Evolutionary conservation across 139 green algal species (phyloP), one percentile per base, ranked within the genome.

Genomic region (Microglena sp.): DNA sequence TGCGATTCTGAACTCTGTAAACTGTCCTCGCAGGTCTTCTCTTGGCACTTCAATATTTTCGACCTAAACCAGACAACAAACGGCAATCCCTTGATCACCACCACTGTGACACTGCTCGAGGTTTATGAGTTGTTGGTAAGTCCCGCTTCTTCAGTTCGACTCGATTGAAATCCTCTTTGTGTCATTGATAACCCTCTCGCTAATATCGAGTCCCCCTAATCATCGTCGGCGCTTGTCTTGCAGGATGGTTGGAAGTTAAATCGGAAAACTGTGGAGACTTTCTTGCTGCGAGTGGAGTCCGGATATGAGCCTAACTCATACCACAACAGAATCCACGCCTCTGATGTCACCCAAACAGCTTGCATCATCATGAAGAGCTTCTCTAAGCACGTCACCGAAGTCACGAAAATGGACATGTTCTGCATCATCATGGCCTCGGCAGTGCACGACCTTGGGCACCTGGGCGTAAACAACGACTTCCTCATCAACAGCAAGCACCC

Each of bases 381-480:
- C 24, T 60, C 45, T 26, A 70, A 72, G 66, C 69, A 77, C 45
- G 46, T 73, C 4, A 28, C 58, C 33, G 60, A 70, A 21, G 60
- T 82, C 53, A 27, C 66, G 28, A 82, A 81, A 59, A 68, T 81
- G 26, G 80, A 86, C 69, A 63, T 64, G 18, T 84, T 86, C 59
- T 71, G 68, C 64, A 67, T 86, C 57, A 80, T 86, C 35, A 57
- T 86, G 28, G 80, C 77, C 0, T 72, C 80, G 2, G 80, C 80
- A 1, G 77, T 86, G 62, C 80, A 86, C 58, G 80, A 86, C 72
- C 61, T 86, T 50, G 80, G 75, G 43, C 80, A 86, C 64, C 71
- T 77, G 24, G 80, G 80, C 28, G 75, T 86, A 30, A 86, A 86
- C 80, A 86, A 86, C 62, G 74, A 79, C 53, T 86, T 86, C 68